phyloP scores from a whole-genome alignment of 1,284 basidiomycete species.

The Cutaneotrichosporon sp. region DNA sequence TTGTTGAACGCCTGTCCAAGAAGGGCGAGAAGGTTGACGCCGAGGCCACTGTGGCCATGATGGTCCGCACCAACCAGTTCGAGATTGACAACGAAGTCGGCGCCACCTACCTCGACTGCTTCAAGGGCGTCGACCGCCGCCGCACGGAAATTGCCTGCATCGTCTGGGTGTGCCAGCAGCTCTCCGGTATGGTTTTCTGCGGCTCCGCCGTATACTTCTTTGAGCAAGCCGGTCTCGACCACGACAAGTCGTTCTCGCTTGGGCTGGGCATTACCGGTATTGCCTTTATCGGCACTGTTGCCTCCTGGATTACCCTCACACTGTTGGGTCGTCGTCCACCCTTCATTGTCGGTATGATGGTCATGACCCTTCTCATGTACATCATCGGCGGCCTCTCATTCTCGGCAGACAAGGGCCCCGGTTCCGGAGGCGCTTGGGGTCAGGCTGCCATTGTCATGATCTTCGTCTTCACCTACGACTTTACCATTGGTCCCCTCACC shows the following conservation, averaged over 20 bases:
- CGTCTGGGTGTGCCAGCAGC: slow-evolving; percentile 18
- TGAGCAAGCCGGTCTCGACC: slow-evolving; percentile 17
- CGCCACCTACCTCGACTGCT: slow-evolving; percentile 29
- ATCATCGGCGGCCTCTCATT: slow-evolving; percentile 44
- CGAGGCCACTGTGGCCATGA: slow-evolving; percentile 30
- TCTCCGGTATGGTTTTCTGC: slow-evolving; percentile 23
- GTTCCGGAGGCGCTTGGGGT: slow-evolving; percentile 8
- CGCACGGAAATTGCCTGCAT: slow-evolving; percentile 18
- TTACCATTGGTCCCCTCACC: slow-evolving; percentile 46
- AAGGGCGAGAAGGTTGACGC: slow-evolving; percentile 23
- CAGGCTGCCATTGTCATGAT: slow-evolving; percentile 22
- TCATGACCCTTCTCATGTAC: slow-evolving; percentile 47
- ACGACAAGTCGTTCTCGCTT: slow-evolving; percentile 20
- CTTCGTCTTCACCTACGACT: slow-evolving; percentile 26
- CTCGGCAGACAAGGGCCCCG: background rate
- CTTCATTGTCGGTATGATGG: slow-evolving; percentile 48
- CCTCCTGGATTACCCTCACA: slow-evolving; percentile 40
- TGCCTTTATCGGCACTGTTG: slow-evolving; percentile 44
- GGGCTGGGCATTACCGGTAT: slow-evolving; percentile 45
- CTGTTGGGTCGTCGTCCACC: slow-evolving; percentile 48
- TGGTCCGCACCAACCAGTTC: slow-evolving; percentile 33
- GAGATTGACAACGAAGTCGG: slow-evolving; percentile 24
- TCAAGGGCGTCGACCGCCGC: slow-evolving; percentile 25
- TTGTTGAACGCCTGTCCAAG: slow-evolving; percentile 17
- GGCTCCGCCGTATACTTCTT: slow-evolving; percentile 26